A percentile compares a stretch with the other conserved stretches of the same genome.
phyloP scores from a whole-genome alignment of 148 eudicot species.

The Hydrangea macrophylla region DNA sequence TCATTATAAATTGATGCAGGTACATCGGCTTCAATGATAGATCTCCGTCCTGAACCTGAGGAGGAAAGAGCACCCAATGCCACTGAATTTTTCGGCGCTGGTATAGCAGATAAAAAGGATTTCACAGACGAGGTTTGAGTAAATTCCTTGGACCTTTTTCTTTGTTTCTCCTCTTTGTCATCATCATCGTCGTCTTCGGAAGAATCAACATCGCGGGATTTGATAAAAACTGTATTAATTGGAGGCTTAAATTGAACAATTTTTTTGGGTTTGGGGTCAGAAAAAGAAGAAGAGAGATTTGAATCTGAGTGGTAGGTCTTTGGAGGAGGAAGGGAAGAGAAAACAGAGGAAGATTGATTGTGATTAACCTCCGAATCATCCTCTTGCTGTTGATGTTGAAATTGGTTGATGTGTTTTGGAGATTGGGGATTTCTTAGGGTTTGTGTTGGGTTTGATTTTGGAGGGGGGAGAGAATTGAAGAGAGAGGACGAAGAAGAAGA shows the following conservation, averaged over 20 bases:
- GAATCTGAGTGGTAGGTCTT: conserved; percentile 23
- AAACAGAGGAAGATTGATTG: conserved; percentile 23
- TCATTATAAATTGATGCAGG: conserved; percentile 7
- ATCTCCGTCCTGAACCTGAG: conserved; percentile 51
- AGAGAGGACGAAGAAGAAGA: conserved; percentile 24
- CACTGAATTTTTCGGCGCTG: conserved; percentile 63
- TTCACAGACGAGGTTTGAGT: conserved; percentile 33
- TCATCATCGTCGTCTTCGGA: conserved; percentile 48
- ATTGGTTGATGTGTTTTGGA: not conserved
- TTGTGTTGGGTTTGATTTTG: conserved; percentile 19
- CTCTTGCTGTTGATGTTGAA: not conserved
- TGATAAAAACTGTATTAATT: conserved; percentile 6
- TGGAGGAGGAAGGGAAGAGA: conserved; percentile 52
- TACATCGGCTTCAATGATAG: conserved; percentile 40
- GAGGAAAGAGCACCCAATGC: conserved; percentile 49
- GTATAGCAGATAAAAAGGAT: conserved; percentile 69
- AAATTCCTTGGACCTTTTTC: conserved; percentile 28
- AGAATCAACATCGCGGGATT: conserved; percentile 16
- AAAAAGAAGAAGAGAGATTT: conserved; percentile 17
- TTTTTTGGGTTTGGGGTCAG: conserved; percentile 37
- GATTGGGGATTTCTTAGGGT: conserved; percentile 15
- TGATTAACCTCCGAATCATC: not conserved
- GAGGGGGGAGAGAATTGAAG: conserved; percentile 32
- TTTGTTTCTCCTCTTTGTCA: conserved; percentile 37
- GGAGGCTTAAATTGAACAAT: conserved; percentile 72